phyloP scores from a whole-genome alignment of 129 eudicot species.

The Arctium lappa region DNA sequence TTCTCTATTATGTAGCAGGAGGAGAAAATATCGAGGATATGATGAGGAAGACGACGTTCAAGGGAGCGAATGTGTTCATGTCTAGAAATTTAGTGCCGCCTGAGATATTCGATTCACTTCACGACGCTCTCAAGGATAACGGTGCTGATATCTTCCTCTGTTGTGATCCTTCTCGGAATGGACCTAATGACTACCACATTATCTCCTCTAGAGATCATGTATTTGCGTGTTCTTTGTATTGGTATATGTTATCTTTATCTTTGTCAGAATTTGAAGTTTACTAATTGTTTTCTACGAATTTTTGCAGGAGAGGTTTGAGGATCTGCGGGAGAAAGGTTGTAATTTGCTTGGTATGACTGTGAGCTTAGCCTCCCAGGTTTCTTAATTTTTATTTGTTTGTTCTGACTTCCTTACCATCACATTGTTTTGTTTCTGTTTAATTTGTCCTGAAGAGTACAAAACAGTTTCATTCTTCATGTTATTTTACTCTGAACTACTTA shows the following conservation, averaged over 20 bases:
- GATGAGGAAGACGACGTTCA: conserved; percentile 72
- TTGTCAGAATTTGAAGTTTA: neutral
- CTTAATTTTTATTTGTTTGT: conserved; percentile 5
- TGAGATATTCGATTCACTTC: conserved; percentile 73
- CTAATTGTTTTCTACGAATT: neutral
- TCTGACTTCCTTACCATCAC: neutral
- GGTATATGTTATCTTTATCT: neutral
- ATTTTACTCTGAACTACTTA: conserved; percentile 4
- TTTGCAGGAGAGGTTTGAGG: conserved; percentile 64
- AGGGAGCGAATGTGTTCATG: conserved; percentile 85
- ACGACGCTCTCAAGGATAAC: conserved; percentile 75
- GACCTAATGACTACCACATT: conserved; percentile 76
- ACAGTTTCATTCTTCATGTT: neutral
- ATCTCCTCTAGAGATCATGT: conserved; percentile 75
- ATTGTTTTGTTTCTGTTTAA: neutral
- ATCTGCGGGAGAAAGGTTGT: conserved; percentile 66
- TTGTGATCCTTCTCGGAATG: conserved; percentile 82
- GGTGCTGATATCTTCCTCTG: conserved; percentile 81
- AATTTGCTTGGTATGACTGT: conserved; percentile 69
- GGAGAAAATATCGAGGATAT: conserved; percentile 5
- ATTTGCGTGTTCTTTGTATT: neutral
- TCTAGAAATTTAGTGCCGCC: conserved; percentile 90
- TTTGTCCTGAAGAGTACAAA: neutral
- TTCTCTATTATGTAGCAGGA: neutral
- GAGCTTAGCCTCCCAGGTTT: conserved; percentile 22